These are phyloP conservation scores for Durotheca rogersii DNA, from an alignment of 495 filamentous ascomycete genomes.

Conservation along the genomic window DNA sequence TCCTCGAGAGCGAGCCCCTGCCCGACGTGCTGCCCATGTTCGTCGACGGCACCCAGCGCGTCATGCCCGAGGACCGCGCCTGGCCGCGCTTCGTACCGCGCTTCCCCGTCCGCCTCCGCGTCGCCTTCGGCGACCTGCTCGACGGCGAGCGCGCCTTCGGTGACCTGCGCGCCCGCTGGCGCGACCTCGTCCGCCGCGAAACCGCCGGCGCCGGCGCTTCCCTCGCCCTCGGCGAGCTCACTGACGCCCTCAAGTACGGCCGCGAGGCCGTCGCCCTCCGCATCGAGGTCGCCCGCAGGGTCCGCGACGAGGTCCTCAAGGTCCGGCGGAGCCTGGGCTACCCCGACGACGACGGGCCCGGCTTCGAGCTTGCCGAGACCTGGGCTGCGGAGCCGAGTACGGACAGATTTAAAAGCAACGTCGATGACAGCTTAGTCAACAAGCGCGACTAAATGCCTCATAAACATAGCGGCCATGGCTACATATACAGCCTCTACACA, in stretches of 20 bases:
- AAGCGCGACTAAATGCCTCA: slow-evolving; percentile 30
- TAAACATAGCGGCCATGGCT: too few relatives aligned
- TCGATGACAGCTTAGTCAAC: slow-evolving; percentile 49
- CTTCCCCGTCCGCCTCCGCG: slow-evolving; percentile 63
- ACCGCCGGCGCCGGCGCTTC: slow-evolving; percentile 13
- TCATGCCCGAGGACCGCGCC: slow-evolving; percentile 78
- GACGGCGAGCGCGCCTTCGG: slow-evolving; percentile 64
- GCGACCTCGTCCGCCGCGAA: slow-evolving; percentile 51
- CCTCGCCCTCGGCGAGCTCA: slow-evolving; percentile 68
- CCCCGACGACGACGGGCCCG: slow-evolving; percentile 68
- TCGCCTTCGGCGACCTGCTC: slow-evolving; percentile 71
- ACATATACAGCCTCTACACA: too few relatives aligned
- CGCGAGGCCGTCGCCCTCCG: slow-evolving; percentile 74
- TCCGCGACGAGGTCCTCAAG: slow-evolving; percentile 76
- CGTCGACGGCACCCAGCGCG: slow-evolving; percentile 78
- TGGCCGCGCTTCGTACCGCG: slow-evolving; percentile 85
- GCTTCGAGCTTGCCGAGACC: slow-evolving; percentile 48
- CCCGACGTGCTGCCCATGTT: slow-evolving; percentile 93
- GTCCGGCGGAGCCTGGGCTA: slow-evolving; percentile 68
- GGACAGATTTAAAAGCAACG: slow-evolving; percentile 47
- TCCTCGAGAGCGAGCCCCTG: slow-evolving; percentile 79
- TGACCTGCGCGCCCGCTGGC: slow-evolving; percentile 70
- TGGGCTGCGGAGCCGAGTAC: slow-evolving; percentile 44
- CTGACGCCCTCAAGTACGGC: slow-evolving; percentile 67
- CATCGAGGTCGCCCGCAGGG: slow-evolving; percentile 75